Evolutionary conservation across 208 protist genomes (phyloP), one percentile per base, ranked within the genome.

Genomic region (Angomonas deanei): DNA sequence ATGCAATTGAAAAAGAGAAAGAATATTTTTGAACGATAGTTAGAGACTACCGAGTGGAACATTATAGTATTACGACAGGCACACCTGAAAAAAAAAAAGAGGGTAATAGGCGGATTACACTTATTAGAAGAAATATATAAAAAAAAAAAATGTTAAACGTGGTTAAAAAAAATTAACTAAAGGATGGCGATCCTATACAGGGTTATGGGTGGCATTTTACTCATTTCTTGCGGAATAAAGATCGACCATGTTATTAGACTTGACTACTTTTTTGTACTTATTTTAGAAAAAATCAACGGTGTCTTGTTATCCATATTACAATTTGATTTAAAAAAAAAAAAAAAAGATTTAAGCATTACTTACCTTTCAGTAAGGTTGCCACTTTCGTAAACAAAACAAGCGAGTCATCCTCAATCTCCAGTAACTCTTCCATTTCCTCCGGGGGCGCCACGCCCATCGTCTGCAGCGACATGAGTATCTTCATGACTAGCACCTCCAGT

Each of bases 401-500:
- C 5, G n/a, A 30, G 24, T 57, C 32, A 47, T 1, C 5, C 26
- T 65, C 23, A 4, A 21, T 13, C n/a, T 57, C 36, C 5, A 68
- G 62, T 60, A 88, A 80, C 59, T 83, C 72, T 17, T 66, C 59
- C 33, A 92, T 53, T 39, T 76, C 80, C 48, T 71, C 81, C 10
- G 61, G 72, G 50, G 86, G 70, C 27, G 91, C 68, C 31, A 92
- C 73, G 26, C 78, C 79, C 74, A 84, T 76, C 32, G 34, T 49
- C 8, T 76, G 57, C 72, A 94, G 71, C 1, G 84, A 89, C 28
- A 72, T 61, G 52, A 94, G 75, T 32, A 92, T 86, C 61, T 66
- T 68, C 28, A 68, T 76, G 10, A 82, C 61, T 27, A 94, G 67
- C 32, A 61, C 59, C 58, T 84, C 77, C 63, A 88, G 60, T 8